Evolutionary conservation across 257 asterid genomes (phyloP), one percentile per base, ranked within the genome.

Genomic region (Scutellaria baicalensis): DNA sequence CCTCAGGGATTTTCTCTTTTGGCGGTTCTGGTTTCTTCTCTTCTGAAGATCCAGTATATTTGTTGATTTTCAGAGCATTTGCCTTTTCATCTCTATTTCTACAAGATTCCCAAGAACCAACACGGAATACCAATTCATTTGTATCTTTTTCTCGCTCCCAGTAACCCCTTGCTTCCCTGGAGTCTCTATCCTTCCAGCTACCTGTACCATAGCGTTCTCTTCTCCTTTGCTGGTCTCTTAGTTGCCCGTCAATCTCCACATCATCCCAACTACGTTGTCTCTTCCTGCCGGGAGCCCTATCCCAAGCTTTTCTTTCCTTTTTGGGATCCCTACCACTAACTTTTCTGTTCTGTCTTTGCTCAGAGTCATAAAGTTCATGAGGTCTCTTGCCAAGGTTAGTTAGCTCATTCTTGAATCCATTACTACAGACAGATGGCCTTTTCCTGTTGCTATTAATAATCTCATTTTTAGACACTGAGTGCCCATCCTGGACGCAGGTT

Each of bases 121-220:
- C 38, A 12, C 83, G 96, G 73, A 82, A 89, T 71, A 94, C 90
- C 86, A 86, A 67, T 79, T 86, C 96, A 81, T 84, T 85, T 58
- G 86, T 87, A 68, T 75, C 96, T 72, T 78, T 88, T 64, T 94
- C 99, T 70, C 96, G 74, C 86, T 91, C 99, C 99, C 99, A 94
- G 63, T 75, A 94, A 60, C 99, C 99, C 82, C 82, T 83, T 57
- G 81, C 86, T 66, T 91, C 96, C 71, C 81, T 76, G 66, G 72
- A 21, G 44, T 84, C 96, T 77, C 80, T 80, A 56, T 87, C 94
- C 80, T 80, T 92, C 85, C 92, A 64, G 63, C 71, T 68, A 59
- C 87, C 79, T 52, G 75, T 12, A 59, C 78, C 77, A 70, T 72
- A 38, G 18, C 84, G 88, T 13, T 84, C 92, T 77, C 88, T 82